Percentiles rank a stretch among this genome's conserved stretches.
Conservation (phyloP, 306 rosid genomes). For the Castanopsis chinensis region DNA sequence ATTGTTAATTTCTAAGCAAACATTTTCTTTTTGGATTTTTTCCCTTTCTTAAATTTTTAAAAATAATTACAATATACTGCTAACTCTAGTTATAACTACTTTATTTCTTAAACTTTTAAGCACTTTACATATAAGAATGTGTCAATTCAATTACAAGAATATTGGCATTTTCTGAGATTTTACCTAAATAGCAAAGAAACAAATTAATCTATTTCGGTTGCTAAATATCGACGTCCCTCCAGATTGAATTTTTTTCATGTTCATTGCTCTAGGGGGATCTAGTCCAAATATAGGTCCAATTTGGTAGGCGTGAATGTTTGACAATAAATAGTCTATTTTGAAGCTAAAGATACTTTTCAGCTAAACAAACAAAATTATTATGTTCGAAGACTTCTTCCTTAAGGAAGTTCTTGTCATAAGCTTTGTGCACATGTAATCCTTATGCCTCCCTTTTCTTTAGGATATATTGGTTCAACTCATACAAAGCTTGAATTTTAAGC, state of each 20-base stretch:
- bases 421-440: neutral
- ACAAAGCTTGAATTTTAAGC: neutral
- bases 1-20: too few species aligned
- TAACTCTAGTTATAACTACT: rapidly evolving
- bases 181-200: too few species aligned
- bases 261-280: neutral
- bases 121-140: rapidly evolving
- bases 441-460: neutral
- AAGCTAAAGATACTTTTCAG: neutral
- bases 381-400: neutral
- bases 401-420: neutral
- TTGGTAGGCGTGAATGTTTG: neutral
- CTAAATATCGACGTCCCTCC: too few species aligned
- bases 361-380: constrained; percentile 3
- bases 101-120: rapidly evolving
- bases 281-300: neutral
- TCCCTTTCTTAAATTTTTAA: too few species aligned
- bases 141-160: rapidly evolving
- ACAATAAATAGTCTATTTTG: neutral
- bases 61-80: too few species aligned
- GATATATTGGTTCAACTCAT: neutral
- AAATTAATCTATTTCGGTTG: too few species aligned
- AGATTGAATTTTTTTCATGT: neutral
- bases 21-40: too few species aligned
- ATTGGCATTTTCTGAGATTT: too few species aligned